A percentile compares a stretch with the other conserved stretches of the same genome.
Conservation (phyloP, 1,284 basidiomycete genomes). For the Lentinus polychrous region DNA sequence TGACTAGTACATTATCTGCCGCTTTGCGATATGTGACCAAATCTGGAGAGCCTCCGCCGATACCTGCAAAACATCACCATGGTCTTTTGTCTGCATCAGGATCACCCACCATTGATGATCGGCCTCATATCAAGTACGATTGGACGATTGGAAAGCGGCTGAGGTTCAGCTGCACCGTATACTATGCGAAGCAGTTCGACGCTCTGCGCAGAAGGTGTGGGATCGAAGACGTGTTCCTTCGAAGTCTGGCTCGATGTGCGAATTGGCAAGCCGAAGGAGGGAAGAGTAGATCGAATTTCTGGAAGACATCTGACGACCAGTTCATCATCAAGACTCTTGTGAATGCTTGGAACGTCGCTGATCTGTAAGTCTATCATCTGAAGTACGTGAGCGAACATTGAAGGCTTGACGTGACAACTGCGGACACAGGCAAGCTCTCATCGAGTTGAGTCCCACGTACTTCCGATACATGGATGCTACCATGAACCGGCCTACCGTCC, state of each 20-base stretch:
- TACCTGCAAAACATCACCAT: slow-evolving; percentile 36
- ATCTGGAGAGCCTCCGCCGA: slow-evolving; percentile 24
- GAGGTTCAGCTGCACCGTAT: slow-evolving; percentile 72
- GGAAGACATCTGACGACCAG: slow-evolving; percentile 69
- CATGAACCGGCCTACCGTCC: slow-evolving; percentile 53
- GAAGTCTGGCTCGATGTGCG: slow-evolving; percentile 53
- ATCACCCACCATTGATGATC: slow-evolving; percentile 46
- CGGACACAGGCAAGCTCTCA: slow-evolving; percentile 57
- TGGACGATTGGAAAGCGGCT: slow-evolving; percentile 67
- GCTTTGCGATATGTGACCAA: slow-evolving; percentile 54
- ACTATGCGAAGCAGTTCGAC: slow-evolving; percentile 76
- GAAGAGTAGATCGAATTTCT: slow-evolving; percentile 70
- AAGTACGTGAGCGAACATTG: background rate
- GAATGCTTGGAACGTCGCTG: slow-evolving; percentile 78
- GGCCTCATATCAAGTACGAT: slow-evolving; percentile 75
- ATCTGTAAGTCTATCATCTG: slow-evolving; percentile 63
- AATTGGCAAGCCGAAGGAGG: slow-evolving; percentile 70
- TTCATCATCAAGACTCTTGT: slow-evolving; percentile 80
- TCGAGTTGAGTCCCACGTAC: slow-evolving; percentile 70
- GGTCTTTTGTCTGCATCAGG: slow-evolving; percentile 38
- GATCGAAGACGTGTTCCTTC: slow-evolving; percentile 53
- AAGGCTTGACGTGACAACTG: too few relatives aligned
- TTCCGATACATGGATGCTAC: slow-evolving; percentile 71
- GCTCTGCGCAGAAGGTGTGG: slow-evolving; percentile 56
- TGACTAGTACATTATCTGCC: slow-evolving; percentile 45